Percentiles rank a stretch among this genome's conserved stretches.
phyloP scores from a whole-genome alignment of 768 basidiomycete species.

The Phylloporus arenicola region DNA sequence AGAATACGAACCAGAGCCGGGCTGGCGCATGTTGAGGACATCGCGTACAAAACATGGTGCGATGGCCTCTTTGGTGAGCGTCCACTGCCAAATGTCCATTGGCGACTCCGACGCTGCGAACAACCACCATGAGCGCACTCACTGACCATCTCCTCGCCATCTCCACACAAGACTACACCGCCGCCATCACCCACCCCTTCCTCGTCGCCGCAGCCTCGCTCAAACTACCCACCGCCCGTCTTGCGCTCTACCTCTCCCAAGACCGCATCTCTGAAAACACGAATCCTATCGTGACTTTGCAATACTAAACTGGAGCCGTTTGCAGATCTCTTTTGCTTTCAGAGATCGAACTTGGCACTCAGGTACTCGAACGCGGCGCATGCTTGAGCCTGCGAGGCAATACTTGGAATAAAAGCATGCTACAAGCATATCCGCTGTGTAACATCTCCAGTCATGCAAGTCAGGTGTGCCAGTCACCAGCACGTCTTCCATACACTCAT shows the following conservation, averaged over 20 bases:
- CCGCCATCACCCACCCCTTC: constrained; percentile 54
- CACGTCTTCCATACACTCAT: too few species aligned
- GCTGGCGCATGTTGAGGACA: constrained; percentile 41
- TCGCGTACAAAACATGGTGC: constrained; percentile 54
- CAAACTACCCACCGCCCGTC: constrained; percentile 40
- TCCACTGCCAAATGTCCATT: constrained; percentile 43
- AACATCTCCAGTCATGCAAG: too few species aligned
- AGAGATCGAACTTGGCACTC: too few species aligned
- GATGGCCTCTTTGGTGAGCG: constrained; percentile 48
- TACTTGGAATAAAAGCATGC: too few species aligned
- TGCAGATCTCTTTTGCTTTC: too few species aligned
- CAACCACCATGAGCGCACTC: constrained; percentile 7
- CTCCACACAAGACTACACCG: constrained; percentile 33
- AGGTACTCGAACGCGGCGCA: too few species aligned
- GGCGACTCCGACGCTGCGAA: not conserved
- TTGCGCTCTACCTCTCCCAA: constrained; percentile 64
- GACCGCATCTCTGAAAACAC: constrained; percentile 72
- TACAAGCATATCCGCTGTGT: too few species aligned
- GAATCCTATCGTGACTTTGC: too few species aligned
- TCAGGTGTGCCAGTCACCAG: too few species aligned
- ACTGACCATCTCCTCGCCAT: constrained; percentile 36
- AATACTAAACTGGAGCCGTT: too few species aligned
- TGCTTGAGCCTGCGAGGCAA: too few species aligned
- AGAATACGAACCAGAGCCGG: constrained; percentile 24
- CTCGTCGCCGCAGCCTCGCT: constrained; percentile 52